phyloP scores from a whole-genome alignment of 2,329 filamentous ascomycete genomes.

The Venturia nashicola region DNA sequence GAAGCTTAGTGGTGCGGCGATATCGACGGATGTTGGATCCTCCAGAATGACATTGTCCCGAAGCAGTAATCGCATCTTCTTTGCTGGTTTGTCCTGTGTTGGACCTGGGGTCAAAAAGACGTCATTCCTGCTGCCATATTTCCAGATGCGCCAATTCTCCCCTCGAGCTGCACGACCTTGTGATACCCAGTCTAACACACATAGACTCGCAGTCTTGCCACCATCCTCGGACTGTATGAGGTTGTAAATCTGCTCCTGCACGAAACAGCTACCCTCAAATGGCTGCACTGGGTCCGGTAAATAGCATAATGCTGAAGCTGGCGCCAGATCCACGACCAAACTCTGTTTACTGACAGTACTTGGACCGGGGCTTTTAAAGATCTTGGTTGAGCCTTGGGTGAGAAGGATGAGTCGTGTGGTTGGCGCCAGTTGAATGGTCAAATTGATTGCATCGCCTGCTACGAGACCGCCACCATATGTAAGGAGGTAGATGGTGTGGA shows the following conservation, averaged over 20 bases:
- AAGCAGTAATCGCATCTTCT: constrained; percentile 52
- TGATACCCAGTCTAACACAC: constrained; percentile 87
- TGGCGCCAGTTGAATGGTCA: constrained; percentile 53
- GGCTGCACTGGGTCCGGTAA: constrained; percentile 91
- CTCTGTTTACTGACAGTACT: constrained; percentile 33
- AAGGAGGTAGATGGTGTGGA: constrained; percentile 71
- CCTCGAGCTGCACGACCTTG: constrained; percentile 74
- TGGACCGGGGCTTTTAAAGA: constrained; percentile 65
- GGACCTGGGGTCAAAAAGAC: constrained; percentile 46
- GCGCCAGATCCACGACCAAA: constrained; percentile 35
- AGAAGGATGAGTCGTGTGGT: constrained; percentile 51
- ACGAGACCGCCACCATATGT: constrained; percentile 93
- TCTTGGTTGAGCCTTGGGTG: constrained; percentile 76
- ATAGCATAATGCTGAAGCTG: constrained; percentile 43
- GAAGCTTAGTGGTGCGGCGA: constrained; percentile 17
- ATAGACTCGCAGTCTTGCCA: constrained; percentile 38
- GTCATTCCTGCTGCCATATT: constrained; percentile 79
- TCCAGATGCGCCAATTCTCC: constrained; percentile 74
- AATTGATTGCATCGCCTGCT: constrained; percentile 68
- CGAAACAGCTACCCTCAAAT: constrained; percentile 71
- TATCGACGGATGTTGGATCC: constrained; percentile 24
- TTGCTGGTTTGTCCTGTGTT: constrained; percentile 10
- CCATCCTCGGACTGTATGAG: constrained; percentile 12
- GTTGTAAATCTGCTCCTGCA: constrained; percentile 70
- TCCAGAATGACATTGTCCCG: constrained; percentile 67